Evolutionary conservation across 2,329 filamentous ascomycete species (phyloP).

Genomic region (Diplodia seriata): DNA sequence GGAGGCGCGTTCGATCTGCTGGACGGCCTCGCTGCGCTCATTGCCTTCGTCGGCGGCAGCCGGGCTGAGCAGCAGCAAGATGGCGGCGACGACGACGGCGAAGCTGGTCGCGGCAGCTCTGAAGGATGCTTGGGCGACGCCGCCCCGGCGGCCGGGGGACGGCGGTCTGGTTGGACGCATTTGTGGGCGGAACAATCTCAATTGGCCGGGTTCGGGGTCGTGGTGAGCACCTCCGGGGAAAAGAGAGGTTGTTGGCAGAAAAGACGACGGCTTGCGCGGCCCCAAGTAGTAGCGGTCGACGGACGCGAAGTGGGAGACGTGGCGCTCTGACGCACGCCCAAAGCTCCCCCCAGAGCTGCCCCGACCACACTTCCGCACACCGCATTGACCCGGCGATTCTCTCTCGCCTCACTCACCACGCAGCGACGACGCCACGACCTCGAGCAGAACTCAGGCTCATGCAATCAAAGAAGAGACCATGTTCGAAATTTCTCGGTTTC

Average conservation of each 20-base stretch:
- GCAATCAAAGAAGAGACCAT: background rate
- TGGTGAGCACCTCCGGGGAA: conserved; percentile 33
- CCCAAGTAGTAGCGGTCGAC: background rate
- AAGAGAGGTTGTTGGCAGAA: conserved; percentile 35
- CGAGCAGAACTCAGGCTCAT: too few species aligned
- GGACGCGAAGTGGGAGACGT: conserved; percentile 36
- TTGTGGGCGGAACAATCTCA: conserved; percentile 34
- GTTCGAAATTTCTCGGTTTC: background rate
- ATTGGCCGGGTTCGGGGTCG: conserved; percentile 25
- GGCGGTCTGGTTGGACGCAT: conserved; percentile 37
- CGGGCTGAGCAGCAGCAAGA: conserved; percentile 4
- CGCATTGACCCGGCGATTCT: conserved; percentile 14
- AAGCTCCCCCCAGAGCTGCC: conserved; percentile 3
- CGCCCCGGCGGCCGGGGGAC: conserved; percentile 5
- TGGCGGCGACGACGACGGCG: conserved; percentile 37
- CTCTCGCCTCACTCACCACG: background rate
- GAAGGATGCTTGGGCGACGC: background rate
- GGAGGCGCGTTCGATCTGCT: conserved; percentile 54
- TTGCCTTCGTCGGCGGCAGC: conserved; percentile 35
- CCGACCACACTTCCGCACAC: conserved; percentile 17
- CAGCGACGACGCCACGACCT: background rate
- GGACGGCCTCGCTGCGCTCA: conserved; percentile 5
- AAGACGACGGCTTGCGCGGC: conserved; percentile 21
- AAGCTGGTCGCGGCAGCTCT: conserved; percentile 7
- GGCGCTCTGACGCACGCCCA: conserved; percentile 16